Percentiles rank a stretch among this genome's conserved stretches.
Evolutionary conservation across 257 asterid genomes (phyloP).

Genomic region (Salvia rosmarinus): DNA sequence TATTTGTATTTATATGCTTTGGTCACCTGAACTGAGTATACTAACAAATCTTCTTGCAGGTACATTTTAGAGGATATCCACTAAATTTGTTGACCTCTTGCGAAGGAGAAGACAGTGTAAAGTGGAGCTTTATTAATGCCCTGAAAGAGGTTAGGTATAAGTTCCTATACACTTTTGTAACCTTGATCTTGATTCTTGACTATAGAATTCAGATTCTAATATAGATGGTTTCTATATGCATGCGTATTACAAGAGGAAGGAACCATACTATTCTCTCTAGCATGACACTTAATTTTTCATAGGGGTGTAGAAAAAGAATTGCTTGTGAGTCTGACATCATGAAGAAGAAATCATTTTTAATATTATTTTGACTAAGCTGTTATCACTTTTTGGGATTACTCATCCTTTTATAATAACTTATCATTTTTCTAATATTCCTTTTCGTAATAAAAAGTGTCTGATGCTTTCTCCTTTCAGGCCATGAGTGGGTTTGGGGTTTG

Average conservation of each 20-base stretch:
- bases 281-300: slow-evolving; percentile 7
- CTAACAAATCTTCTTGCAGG: slow-evolving; percentile 54
- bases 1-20: slow-evolving; percentile 20
- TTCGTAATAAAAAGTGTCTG: not conserved
- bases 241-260: slow-evolving; percentile 9
- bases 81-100: slow-evolving; percentile 76
- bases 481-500: not conserved
- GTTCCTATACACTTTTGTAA: slow-evolving; percentile 25
- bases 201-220: slow-evolving; percentile 13
- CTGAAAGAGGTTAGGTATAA: slow-evolving; percentile 89
- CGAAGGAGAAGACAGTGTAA: slow-evolving; percentile 93
- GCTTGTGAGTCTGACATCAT: not conserved
- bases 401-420: not conserved
- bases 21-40: slow-evolving; percentile 9
- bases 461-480: not conserved
- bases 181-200: slow-evolving; percentile 15
- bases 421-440: not conserved
- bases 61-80: slow-evolving; percentile 97
- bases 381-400: not conserved
- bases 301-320: not conserved
- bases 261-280: slow-evolving; percentile 5
- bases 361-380: not conserved
- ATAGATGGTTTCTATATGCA: slow-evolving; percentile 26
- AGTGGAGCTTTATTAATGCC: slow-evolving; percentile 91
- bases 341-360: not conserved